These are phyloP conservation scores for Monilinia vaccinii-corymbosi DNA, from an alignment of 2,329 filamentous ascomycete genomes.

Conservation along the genomic window DNA sequence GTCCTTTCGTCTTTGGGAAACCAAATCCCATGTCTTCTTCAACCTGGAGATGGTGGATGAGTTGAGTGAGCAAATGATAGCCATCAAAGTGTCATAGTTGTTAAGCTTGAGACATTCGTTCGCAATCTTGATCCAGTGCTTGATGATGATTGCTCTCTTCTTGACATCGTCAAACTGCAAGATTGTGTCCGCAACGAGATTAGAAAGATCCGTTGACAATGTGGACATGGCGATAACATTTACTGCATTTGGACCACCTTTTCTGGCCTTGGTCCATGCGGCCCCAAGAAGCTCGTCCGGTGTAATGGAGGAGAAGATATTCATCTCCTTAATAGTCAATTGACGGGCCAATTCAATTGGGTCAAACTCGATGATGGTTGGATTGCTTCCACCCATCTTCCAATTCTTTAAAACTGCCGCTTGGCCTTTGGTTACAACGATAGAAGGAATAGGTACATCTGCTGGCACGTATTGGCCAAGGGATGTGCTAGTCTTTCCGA, in stretches of 20 bases:
- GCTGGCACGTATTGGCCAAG: constrained; percentile 60
- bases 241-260: constrained; percentile 64
- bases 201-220: constrained; percentile 84
- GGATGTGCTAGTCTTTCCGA: constrained; percentile 78
- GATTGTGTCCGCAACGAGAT: constrained; percentile 88
- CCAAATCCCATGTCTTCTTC: constrained; percentile 82
- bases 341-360: constrained; percentile 85
- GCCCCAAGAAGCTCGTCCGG: constrained; percentile 86
- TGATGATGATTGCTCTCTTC: constrained; percentile 82
- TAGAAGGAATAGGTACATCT: constrained; percentile 61
- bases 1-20: constrained; percentile 75
- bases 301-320: constrained; percentile 82
- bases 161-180: constrained; percentile 82
- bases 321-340: constrained; percentile 84
- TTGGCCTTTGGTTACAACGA: constrained; percentile 68
- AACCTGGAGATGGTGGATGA: constrained; percentile 84
- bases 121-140: constrained; percentile 97
- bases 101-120: constrained; percentile 78
- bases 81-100: constrained; percentile 96
- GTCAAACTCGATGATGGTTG: constrained; percentile 83
- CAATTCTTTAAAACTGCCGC: constrained; percentile 61
- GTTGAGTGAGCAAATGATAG: constrained; percentile 89
- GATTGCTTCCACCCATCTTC: constrained; percentile 59
- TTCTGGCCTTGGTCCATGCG: constrained; percentile 75
- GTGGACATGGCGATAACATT: constrained; percentile 94